Evolutionary conservation across 352 stramenopile genomes (phyloP).

Genomic region (Bremia lactucae): DNA sequence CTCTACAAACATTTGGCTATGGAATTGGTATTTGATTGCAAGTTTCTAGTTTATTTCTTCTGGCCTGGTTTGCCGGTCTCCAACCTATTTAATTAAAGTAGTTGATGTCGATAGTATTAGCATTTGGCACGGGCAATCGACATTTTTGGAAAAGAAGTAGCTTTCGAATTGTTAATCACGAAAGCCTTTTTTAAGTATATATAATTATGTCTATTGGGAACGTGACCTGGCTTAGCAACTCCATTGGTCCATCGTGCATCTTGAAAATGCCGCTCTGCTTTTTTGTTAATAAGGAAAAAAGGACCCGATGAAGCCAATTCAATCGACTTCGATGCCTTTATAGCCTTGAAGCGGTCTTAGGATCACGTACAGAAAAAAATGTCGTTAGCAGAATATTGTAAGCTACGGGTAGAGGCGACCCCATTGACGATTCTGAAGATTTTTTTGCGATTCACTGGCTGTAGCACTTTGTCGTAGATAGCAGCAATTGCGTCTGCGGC

Average conservation of each 20-base stretch:
- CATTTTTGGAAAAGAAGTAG: too few species aligned
- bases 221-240: slow-evolving; percentile 47
- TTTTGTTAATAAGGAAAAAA: slow-evolving; percentile 61
- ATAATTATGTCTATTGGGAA: too few species aligned
- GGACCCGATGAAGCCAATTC: slow-evolving; percentile 73
- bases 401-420: slow-evolving; percentile 24
- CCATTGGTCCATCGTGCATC: slow-evolving; percentile 34
- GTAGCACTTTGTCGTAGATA: slow-evolving; percentile 41
- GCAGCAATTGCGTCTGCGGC: slow-evolving; percentile 27
- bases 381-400: slow-evolving; percentile 75
- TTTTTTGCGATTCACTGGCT: slow-evolving; percentile 27
- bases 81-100: too few species aligned
- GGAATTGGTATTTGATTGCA: slow-evolving; percentile 45
- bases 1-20: slow-evolving; percentile 61
- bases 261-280: slow-evolving; percentile 49
- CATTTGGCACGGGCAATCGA: too few species aligned
- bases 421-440: background rate
- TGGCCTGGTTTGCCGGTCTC: too few species aligned
- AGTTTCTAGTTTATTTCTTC: background rate
- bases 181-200: too few species aligned
- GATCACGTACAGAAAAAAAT: slow-evolving; percentile 63
- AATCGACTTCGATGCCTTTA: slow-evolving; percentile 74
- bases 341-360: slow-evolving; percentile 40
- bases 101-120: too few species aligned
- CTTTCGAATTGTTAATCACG: slow-evolving; percentile 17